Evolutionary conservation across 441 rosid species (phyloP), one percentile per base, ranked within the genome.

Genomic region (Erodium texanum): DNA sequence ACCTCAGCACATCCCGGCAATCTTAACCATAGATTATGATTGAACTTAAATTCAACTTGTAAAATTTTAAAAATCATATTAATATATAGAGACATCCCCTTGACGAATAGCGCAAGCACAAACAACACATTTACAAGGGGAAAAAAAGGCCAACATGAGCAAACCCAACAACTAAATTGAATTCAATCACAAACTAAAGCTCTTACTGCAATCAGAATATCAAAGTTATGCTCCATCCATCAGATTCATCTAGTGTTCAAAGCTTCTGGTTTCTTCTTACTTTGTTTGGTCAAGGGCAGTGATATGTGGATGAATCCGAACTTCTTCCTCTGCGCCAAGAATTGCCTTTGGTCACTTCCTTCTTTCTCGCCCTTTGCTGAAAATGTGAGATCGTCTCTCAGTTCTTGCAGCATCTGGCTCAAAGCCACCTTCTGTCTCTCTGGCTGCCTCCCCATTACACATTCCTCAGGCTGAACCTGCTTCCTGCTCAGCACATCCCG

Each of bases 261-360:
- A 79, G 72, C 74, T 69, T 83, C 75, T 66, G 41, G 56, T 73
- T 86, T 86, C 75, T 90, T 93, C 89, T 89, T 87, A 72, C 78
- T 82, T 68, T 82, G 96, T 71, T 81, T 93, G 45, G 85, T 70
- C 86, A 87, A 69, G 22, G 98, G 96, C 73, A 93, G 82, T 1
- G 97, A 84, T 22, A 89, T 90, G 66, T 87, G 98, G 70, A 93
- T 93, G 77, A 93, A 90, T 9, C 98, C 94, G 15, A 89, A 93
- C 84, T 89, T 93, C 76, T 96, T 90, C 74, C 96, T 80, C 67
- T 83, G 96, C 5, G 83, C 48, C 6, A 76, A 76, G 22, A 74
- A 82, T 71, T 80, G 96, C 76, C 88, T 87, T 72, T 76, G 87
- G 15, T 78, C 83, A n/a, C 67, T 70, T 65, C 72, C 80, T 7